Evolutionary conservation across 257 asterid genomes (phyloP).

Genomic region (Solanum dulcamara): DNA sequence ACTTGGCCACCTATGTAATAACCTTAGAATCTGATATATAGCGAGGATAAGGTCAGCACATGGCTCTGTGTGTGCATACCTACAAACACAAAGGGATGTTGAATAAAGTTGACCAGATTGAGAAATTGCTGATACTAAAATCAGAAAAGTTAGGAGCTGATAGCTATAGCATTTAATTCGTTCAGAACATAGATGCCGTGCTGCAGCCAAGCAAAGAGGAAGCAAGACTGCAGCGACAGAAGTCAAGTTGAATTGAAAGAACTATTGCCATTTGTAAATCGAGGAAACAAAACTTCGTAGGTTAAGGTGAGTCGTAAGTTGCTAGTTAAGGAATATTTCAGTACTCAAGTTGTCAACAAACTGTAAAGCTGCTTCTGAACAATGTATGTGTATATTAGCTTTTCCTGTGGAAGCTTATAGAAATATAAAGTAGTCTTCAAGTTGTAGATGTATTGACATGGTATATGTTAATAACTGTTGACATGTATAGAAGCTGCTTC

Average conservation of each 20-base stretch:
- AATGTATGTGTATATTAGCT: background rate
- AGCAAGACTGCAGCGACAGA: background rate
- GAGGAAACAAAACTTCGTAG: background rate
- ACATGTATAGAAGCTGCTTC: background rate
- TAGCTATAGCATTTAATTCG: background rate
- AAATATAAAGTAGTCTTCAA: background rate
- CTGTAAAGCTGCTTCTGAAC: background rate
- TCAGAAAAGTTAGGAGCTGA: background rate
- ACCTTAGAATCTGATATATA: constrained; percentile 65
- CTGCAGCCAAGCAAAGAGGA: background rate
- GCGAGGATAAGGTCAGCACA: background rate
- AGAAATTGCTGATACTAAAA: background rate
- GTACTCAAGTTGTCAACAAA: background rate
- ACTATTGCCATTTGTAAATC: background rate
- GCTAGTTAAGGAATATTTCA: background rate
- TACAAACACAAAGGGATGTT: background rate
- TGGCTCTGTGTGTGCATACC: background rate
- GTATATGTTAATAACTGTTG: background rate
- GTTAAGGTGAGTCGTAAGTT: background rate
- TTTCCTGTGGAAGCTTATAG: background rate
- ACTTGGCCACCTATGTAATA: constrained; percentile 85
- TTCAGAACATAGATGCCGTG: background rate
- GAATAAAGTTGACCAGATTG: background rate
- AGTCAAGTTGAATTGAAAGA: background rate
- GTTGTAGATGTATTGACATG: background rate